Conservation (phyloP, 1,284 basidiomycete genomes). For the Pseudozyma flocculosa region DNA sequence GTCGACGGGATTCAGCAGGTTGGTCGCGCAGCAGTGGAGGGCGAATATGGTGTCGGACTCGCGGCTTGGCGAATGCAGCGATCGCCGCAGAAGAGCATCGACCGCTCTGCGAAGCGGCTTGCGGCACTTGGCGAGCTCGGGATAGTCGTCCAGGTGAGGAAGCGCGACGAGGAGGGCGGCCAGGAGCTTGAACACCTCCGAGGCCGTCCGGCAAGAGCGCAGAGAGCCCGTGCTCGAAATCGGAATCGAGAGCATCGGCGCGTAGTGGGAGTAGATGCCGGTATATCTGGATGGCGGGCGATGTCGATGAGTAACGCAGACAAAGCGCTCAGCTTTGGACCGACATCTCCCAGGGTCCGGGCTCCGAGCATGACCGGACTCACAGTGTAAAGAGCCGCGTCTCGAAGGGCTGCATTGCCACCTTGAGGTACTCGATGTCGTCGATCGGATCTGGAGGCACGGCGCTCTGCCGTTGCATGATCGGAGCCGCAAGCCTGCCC, state of each 20-base stretch:
- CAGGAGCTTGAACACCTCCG: slow-evolving; percentile 20
- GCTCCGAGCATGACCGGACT: too few relatives aligned
- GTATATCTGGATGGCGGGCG: too few relatives aligned
- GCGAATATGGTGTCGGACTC: slow-evolving; percentile 33
- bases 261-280: slow-evolving; percentile 21
- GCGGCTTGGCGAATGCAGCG: slow-evolving; percentile 12
- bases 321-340: too few relatives aligned
- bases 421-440: slow-evolving; percentile 13
- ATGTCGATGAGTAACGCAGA: too few relatives aligned
- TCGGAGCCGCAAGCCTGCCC: slow-evolving; percentile 14
- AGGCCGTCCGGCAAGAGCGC: slow-evolving; percentile 11
- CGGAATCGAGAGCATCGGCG: slow-evolving; percentile 26
- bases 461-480: slow-evolving; percentile 12
- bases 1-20: slow-evolving; percentile 24
- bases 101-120: slow-evolving; percentile 20
- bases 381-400: slow-evolving; percentile 8
- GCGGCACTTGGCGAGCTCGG: slow-evolving; percentile 3
- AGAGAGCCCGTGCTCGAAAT: slow-evolving; percentile 18
- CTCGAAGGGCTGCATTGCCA: slow-evolving; percentile 15
- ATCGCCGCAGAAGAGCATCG: slow-evolving; percentile 17
- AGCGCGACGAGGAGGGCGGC: slow-evolving; percentile 21
- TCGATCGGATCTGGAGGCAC: slow-evolving; percentile 7
- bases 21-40: slow-evolving; percentile 21
- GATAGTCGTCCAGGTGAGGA: slow-evolving; percentile 19
- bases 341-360: too few relatives aligned